A percentile compares a stretch with the other conserved stretches of the same genome.
Evolutionary conservation across 108 stramenopile species (phyloP).

Genomic region (Mediolabrus comicus): DNA sequence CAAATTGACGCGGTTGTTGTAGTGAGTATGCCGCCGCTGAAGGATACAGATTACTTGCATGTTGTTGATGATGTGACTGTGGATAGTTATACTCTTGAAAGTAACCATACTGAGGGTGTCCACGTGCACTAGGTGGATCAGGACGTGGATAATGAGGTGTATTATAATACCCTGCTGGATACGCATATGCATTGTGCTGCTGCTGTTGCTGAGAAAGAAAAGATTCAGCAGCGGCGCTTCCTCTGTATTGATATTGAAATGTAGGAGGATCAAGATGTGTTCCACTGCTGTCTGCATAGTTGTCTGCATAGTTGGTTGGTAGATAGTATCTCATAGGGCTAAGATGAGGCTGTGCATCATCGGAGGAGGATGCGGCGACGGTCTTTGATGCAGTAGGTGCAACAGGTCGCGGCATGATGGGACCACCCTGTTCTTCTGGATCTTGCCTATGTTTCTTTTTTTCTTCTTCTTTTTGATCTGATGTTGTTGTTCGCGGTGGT

Average conservation of each 20-base stretch:
- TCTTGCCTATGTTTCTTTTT: neutral
- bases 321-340: constrained; percentile 1
- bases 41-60: neutral
- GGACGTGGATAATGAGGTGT: constrained; percentile 5
- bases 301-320: neutral
- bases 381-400: neutral
- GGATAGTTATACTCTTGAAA: neutral
- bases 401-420: neutral
- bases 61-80: neutral
- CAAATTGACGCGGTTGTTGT: neutral
- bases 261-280: neutral
- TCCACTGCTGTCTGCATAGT: neutral
- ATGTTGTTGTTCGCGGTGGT: neutral
- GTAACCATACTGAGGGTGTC: neutral
- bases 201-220: neutral
- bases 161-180: neutral
- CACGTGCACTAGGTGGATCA: constrained; percentile 6
- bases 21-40: neutral
- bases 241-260: neutral
- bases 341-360: neutral
- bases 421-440: neutral
- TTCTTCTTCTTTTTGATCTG: neutral
- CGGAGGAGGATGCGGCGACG: neutral
- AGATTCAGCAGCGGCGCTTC: neutral
- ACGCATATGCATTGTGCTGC: neutral